Percentiles rank a stretch among this genome's conserved stretches.
Evolutionary conservation across 2,329 filamentous ascomycete genomes (phyloP).

Genomic region (Colletotrichum eleusines): DNA sequence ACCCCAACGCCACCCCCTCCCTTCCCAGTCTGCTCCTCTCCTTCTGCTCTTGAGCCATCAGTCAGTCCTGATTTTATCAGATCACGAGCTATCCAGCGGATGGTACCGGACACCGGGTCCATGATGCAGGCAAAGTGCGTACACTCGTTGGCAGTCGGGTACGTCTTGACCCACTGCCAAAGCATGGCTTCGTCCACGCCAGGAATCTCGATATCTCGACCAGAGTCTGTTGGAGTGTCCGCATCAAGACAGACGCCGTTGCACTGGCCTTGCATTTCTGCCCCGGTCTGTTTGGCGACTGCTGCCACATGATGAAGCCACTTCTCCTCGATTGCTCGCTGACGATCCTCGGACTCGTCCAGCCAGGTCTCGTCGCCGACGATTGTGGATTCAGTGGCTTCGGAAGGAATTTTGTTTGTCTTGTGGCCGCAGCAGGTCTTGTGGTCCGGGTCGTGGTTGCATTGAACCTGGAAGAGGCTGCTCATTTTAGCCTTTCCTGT

Average conservation of each 20-base stretch:
- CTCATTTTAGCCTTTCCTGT: slow-evolving; percentile 59
- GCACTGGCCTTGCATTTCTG: neutral
- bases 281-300: neutral
- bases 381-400: slow-evolving; percentile 25
- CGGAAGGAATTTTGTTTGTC: neutral
- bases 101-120: slow-evolving; percentile 62
- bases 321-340: slow-evolving; percentile 36
- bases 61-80: no score
- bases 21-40: neutral
- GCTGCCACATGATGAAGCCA: slow-evolving; percentile 21
- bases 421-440: neutral
- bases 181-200: slow-evolving; percentile 51
- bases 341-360: slow-evolving; percentile 46
- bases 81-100: slow-evolving; percentile 56
- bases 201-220: neutral
- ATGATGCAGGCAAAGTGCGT: slow-evolving; percentile 71
- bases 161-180: slow-evolving; percentile 61
- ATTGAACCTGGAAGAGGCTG: slow-evolving; percentile 64
- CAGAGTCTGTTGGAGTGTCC: neutral
- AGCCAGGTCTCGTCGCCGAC: slow-evolving; percentile 45
- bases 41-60: no score
- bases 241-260: slow-evolving; percentile 27
- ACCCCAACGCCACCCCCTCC: neutral
- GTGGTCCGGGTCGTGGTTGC: slow-evolving; percentile 64
- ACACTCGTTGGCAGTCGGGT: slow-evolving; percentile 67